Percentiles rank a stretch among this genome's conserved stretches.
These are phyloP conservation scores for Coniella lustricola DNA, from an alignment of 2,329 filamentous ascomycete species.

Conservation along the genomic window DNA sequence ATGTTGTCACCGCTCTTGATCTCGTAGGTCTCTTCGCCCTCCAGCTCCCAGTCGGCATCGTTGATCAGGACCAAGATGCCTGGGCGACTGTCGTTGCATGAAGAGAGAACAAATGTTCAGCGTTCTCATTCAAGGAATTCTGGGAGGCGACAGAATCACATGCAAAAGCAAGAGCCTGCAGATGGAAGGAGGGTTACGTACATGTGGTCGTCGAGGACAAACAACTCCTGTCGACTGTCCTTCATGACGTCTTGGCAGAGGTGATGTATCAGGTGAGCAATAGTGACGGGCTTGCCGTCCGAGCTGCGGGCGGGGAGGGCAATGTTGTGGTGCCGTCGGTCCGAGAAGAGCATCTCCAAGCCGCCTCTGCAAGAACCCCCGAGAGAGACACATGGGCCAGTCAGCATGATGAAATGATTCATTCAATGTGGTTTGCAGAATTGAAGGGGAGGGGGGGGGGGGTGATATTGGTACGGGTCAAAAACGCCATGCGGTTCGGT, in stretches of 20 bases:
- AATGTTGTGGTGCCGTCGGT: conserved; percentile 67
- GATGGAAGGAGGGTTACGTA: conserved; percentile 44
- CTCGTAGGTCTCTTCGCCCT: conserved; percentile 87
- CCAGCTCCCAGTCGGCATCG: conserved; percentile 96
- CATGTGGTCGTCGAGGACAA: conserved; percentile 82
- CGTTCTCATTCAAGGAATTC: background rate
- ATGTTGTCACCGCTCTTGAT: conserved; percentile 78
- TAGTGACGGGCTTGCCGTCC: conserved; percentile 55
- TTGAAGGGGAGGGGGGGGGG: no score
- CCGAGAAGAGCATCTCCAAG: conserved; percentile 87
- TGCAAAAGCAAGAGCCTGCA: background rate
- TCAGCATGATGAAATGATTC: background rate
- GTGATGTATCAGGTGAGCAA: conserved; percentile 70
- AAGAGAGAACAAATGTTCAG: conserved; percentile 1
- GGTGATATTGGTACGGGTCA: background rate
- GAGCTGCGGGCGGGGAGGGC: conserved; percentile 57
- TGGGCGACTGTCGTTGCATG: conserved; percentile 80
- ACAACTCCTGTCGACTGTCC: conserved; percentile 78
- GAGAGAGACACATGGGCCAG: background rate
- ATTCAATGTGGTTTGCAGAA: no score
- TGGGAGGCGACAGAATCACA: no score
- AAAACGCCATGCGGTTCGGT: background rate
- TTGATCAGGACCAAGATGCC: conserved; percentile 96
- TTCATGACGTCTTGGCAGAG: conserved; percentile 79
- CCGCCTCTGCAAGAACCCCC: conserved; percentile 65